Evolutionary conservation across 139 green algal genomes (phyloP), one percentile per base, ranked within the genome.

Genomic region (Picochlorum sp.): DNA sequence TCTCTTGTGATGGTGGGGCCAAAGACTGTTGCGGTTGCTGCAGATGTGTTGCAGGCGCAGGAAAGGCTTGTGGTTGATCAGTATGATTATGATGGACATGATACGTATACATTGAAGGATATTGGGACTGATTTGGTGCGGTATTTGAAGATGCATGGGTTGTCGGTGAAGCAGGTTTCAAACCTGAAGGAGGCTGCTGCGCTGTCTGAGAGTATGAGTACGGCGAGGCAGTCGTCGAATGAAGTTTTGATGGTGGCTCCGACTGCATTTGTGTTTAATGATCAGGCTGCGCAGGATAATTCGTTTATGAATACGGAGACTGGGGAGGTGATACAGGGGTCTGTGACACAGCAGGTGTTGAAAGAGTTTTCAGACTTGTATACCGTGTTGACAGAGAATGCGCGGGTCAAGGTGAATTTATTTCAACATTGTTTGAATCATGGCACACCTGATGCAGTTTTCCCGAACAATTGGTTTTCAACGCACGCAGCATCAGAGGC

Each of bases 381-480:
- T 57, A 80, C 83, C 51, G 76, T 84, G 71, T 79, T 96, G 21
- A 87, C 85, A 4, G 81, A 96, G 47, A 77, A 89, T 52, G 75
- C 75, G 10, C 66, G 75, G 1, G 76, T 80, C 2, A 62, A 68
- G n/a, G 74, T 84, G 15, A 75, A 76, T 62, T 59, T 81, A 23
- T 77, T 80, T 62, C 71, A 89, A 68, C 90, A 96, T 74, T 74
- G 52, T 57, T 60, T 84, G 45, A 23, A 59, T 16, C 89, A 96
- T 69, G 85, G 85, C 68, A 96, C 92, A 0, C 92, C 92, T 7
- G 92, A 98, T 66, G 88, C 92, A 0, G 82, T 87, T 50, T 98
- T 98, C 77, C 92, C 92, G 60, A 98, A 98, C 86, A 98, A 98
- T 87, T 98, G 92, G 90, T 95, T 90, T 65, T 76, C 56, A 62